Percentiles rank a stretch among this genome's conserved stretches.
Conservation (phyloP, 805 yeast genomes). For the Saccharomycopsis schoenii region DNA sequence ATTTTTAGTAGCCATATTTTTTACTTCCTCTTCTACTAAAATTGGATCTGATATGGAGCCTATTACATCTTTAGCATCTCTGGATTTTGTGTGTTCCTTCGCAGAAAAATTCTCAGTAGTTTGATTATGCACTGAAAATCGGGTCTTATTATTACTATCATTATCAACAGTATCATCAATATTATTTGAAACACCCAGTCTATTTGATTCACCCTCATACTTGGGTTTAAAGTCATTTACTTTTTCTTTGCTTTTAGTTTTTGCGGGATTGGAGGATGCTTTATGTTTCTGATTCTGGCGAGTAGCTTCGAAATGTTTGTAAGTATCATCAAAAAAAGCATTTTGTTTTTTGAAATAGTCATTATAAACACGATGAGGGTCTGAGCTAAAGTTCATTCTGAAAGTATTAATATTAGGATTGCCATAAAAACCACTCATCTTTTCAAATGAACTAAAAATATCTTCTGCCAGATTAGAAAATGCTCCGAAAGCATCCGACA, state of each 20-base stretch:
- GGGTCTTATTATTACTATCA: not conserved
- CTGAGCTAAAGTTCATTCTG: not conserved
- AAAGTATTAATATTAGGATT: not conserved
- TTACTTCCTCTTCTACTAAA: slow-evolving; percentile 9
- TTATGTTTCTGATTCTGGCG: not conserved
- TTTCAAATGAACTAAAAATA: not conserved
- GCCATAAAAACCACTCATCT: not conserved
- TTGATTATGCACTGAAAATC: not conserved
- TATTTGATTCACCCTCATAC: not conserved
- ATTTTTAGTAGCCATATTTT: not conserved
- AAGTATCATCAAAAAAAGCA: not conserved
- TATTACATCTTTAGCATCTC: not conserved
- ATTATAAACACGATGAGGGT: not conserved
- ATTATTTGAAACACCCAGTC: not conserved
- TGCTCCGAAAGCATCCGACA: not conserved
- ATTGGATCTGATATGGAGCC: slow-evolving; percentile 11
- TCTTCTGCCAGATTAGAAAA: not conserved
- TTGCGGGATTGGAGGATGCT: not conserved
- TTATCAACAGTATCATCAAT: not conserved
- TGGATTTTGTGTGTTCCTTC: not conserved
- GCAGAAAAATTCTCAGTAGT: not conserved
- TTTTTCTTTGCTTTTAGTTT: not conserved
- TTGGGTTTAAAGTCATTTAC: not conserved
- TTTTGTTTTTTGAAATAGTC: not conserved
- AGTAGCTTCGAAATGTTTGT: not conserved